A percentile compares a stretch with the other conserved stretches of the same genome.
Evolutionary conservation across 1,284 basidiomycete species (phyloP).

Genomic region (Ganoderma lucidum): DNA sequence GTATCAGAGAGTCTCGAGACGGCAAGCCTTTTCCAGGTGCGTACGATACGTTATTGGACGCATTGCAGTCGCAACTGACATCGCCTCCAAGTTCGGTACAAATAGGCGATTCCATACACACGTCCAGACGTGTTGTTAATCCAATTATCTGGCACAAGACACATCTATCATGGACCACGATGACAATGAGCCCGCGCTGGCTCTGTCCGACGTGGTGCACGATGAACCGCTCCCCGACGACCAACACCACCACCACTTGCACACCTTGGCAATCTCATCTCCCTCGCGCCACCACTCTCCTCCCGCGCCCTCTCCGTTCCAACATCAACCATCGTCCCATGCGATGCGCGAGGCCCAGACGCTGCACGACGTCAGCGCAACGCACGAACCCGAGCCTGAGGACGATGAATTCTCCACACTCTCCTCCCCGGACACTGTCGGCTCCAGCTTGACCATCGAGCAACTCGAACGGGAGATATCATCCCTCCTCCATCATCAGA

Average conservation of each 20-base stretch:
- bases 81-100: conserved; percentile 10
- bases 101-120: conserved; percentile 14
- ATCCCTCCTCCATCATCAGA: conserved; percentile 72
- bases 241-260: conserved; percentile 47
- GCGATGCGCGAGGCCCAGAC: conserved; percentile 17
- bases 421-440: conserved; percentile 40
- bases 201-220: conserved; percentile 82
- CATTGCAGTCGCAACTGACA: conserved; percentile 23
- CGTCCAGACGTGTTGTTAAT: conserved; percentile 17
- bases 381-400: conserved; percentile 20
- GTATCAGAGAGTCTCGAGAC: conserved; percentile 1
- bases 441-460: conserved; percentile 62
- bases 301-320: conserved; percentile 44
- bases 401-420: conserved; percentile 35
- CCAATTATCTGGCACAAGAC: neutral
- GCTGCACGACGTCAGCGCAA: conserved; percentile 15
- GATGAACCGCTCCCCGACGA: conserved; percentile 62
- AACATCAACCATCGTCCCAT: conserved; percentile 34
- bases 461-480: conserved; percentile 79
- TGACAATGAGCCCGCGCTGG: conserved; percentile 60
- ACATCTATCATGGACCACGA: conserved; percentile 61
- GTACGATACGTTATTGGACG: conserved; percentile 10
- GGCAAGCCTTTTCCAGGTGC: conserved; percentile 9
- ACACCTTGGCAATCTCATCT: conserved; percentile 27
- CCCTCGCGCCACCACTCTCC: conserved; percentile 35